phyloP scores from a whole-genome alignment of 116 monocot genomes.

The Trichopus zeylanicus region DNA sequence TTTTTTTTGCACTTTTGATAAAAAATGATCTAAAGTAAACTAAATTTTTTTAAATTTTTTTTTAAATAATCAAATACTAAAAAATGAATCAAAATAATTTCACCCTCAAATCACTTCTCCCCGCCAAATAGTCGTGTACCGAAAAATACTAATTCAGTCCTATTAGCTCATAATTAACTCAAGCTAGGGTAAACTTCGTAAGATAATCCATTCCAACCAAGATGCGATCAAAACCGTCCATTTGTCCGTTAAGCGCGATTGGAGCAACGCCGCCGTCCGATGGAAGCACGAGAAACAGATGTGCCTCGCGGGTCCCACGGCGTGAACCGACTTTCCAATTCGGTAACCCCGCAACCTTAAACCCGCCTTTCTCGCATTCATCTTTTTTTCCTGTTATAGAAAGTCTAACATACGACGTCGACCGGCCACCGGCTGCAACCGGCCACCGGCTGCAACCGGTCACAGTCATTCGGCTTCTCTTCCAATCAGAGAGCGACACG shows the following conservation, averaged over 20 bases:
- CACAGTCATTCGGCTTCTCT: neutral
- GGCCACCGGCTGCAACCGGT: too few species aligned
- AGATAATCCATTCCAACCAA: neutral
- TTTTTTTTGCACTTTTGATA: too few species aligned
- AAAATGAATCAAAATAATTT: too few species aligned
- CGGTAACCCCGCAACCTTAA: slow-evolving; percentile 2
- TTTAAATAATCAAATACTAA: too few species aligned
- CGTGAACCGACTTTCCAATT: neutral
- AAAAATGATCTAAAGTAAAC: too few species aligned
- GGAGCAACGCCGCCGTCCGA: too few species aligned
- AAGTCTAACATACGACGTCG: neutral
- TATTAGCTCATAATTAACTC: too few species aligned
- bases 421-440: neutral
- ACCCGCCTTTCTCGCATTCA: neutral
- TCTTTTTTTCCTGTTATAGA: slow-evolving; percentile 1
- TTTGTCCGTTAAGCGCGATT: neutral
- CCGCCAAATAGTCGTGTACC: too few species aligned
- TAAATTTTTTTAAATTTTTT: too few species aligned
- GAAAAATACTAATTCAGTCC: too few species aligned
- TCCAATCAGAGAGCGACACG: neutral
- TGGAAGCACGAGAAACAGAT: neutral
- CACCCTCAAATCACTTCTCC: too few species aligned
- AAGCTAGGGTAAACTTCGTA: too few species aligned
- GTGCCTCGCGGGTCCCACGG: neutral
- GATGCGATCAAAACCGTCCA: neutral